Conservation (phyloP, 345 rosid genomes). For the Euclidium syriacum region DNA sequence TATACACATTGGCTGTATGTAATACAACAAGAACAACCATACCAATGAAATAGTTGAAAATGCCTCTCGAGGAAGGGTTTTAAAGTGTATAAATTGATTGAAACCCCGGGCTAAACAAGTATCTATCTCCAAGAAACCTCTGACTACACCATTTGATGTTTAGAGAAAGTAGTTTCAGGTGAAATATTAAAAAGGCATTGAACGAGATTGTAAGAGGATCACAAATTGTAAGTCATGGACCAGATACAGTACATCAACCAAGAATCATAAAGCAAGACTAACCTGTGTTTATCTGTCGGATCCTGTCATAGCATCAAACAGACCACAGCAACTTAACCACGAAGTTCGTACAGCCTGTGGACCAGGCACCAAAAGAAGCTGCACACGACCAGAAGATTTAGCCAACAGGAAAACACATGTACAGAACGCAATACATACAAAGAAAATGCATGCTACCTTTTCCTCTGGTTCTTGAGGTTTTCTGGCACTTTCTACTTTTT, state of each 20-base stretch:
- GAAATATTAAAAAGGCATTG: background rate
- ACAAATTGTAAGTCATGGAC: background rate
- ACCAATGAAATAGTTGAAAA: background rate
- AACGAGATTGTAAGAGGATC: background rate
- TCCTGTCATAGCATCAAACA: constrained; percentile 63
- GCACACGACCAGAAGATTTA: constrained; percentile 22
- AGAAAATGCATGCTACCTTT: constrained; percentile 43
- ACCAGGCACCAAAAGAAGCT: constrained; percentile 49
- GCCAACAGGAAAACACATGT: background rate
- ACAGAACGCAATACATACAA: constrained; percentile 8
- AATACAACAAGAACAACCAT: background rate
- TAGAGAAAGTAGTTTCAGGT: background rate
- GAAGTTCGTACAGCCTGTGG: constrained; percentile 49
- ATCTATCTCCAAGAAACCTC: background rate
- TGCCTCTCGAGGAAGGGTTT: background rate
- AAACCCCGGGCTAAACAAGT: constrained; percentile 1
- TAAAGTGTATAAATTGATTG: background rate
- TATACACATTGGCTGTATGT: background rate
- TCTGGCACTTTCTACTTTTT: constrained; percentile 18
- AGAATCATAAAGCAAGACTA: constrained; percentile 6
- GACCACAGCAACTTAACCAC: constrained; percentile 79
- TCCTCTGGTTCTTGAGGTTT: constrained; percentile 38
- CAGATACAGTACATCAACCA: background rate
- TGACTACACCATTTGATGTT: background rate
- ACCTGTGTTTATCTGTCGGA: constrained; percentile 64